phyloP scores from a whole-genome alignment of 176 grass and related monocot species.

The Tuctoria greenei region DNA sequence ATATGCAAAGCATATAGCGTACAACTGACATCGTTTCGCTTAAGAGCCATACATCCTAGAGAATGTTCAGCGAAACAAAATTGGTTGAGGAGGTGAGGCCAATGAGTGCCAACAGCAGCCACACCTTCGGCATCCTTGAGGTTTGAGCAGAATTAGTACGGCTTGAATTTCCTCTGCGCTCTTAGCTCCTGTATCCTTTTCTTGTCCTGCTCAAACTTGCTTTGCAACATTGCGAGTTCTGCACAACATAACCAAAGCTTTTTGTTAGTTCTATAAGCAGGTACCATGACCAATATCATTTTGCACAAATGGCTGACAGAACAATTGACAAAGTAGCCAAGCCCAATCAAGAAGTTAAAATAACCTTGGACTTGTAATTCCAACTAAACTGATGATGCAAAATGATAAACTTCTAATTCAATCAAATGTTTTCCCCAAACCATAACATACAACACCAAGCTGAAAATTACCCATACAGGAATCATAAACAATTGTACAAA shows the following conservation, averaged over 20 bases:
- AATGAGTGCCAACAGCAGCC: constrained; percentile 24
- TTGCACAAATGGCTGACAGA: neutral
- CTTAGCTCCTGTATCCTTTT: constrained; percentile 84
- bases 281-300: neutral
- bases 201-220: constrained; percentile 93
- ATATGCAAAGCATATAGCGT: neutral
- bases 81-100: neutral
- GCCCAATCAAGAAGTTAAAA: constrained; percentile 10
- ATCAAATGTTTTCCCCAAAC: neutral
- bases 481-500: too few species aligned
- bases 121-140: neutral
- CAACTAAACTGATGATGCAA: constrained; percentile 1
- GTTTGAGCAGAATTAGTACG: constrained; percentile 47
- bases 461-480: neutral
- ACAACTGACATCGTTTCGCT: constrained; percentile 4
- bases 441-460: constrained; percentile 2
- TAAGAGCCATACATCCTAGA: constrained; percentile 12
- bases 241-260: constrained; percentile 23
- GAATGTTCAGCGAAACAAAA: constrained; percentile 19
- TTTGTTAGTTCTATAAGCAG: constrained; percentile 10
- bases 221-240: constrained; percentile 89
- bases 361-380: neutral
- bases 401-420: neutral
- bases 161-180: constrained; percentile 89
- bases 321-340: neutral